phyloP scores from a whole-genome alignment of 108 stramenopile genomes.

The Schizochytrium sp. region DNA sequence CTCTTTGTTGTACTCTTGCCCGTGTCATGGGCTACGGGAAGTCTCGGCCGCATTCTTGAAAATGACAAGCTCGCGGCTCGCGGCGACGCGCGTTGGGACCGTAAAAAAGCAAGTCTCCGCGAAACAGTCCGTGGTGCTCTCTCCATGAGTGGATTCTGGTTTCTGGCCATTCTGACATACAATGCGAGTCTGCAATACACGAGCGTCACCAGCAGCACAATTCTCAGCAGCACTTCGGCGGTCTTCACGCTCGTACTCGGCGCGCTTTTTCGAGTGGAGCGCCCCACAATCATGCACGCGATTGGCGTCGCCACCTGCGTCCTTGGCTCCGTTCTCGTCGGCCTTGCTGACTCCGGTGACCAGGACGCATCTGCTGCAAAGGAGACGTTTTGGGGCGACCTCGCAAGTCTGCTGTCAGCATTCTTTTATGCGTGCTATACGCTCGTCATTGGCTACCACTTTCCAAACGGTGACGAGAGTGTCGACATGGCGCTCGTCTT shows the following conservation, averaged over 20 bases:
- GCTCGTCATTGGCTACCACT: slow-evolving; percentile 5
- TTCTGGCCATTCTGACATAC: slow-evolving; percentile 77
- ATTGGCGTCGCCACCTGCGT: slow-evolving; percentile 31
- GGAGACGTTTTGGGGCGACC: slow-evolving; percentile 17
- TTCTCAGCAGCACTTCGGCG: slow-evolving; percentile 76
- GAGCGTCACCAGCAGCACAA: slow-evolving; percentile 79
- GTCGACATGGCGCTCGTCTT: slow-evolving; percentile 78
- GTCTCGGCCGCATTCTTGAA: not conserved
- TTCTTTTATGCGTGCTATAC: slow-evolving; percentile 45
- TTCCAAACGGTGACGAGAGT: slow-evolving; percentile 44
- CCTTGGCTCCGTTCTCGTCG: slow-evolving; percentile 29
- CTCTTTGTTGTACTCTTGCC: slow-evolving; percentile 33
- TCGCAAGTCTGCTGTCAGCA: not conserved
- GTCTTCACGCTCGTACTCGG: slow-evolving; percentile 64
- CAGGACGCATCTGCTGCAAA: not conserved
- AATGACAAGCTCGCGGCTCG: not conserved
- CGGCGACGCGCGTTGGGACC: not conserved
- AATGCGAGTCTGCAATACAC: slow-evolving; percentile 65
- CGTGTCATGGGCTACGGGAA: not conserved
- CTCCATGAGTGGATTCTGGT: slow-evolving; percentile 72
- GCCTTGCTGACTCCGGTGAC: not conserved
- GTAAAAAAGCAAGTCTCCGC: not conserved
- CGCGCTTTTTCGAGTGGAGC: not conserved
- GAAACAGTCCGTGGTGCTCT: not conserved
- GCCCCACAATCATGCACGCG: not conserved